Conservation (phyloP, 2,329 filamentous ascomycete genomes). For the Graphilbum ipis-grandicollis region DNA sequence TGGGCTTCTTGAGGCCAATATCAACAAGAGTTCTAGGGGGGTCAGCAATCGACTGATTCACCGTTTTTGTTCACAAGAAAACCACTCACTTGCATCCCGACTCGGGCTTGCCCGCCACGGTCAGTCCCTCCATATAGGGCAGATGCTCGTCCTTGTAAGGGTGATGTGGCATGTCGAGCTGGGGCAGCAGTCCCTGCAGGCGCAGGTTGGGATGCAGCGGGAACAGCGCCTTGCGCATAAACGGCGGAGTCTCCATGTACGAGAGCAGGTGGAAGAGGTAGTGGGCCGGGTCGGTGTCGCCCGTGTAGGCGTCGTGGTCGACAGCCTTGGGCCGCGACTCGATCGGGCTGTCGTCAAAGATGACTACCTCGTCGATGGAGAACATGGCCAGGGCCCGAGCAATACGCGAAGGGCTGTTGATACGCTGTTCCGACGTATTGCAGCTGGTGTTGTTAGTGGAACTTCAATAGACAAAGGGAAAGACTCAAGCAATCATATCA, state of each 20-base stretch:
- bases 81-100: constrained; percentile 18
- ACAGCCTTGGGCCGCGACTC: constrained; percentile 27
- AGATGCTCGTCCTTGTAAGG: constrained; percentile 61
- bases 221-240: constrained; percentile 61
- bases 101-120: constrained; percentile 27
- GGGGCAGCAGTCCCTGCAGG: constrained; percentile 55
- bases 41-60: too few species aligned
- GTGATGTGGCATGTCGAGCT: constrained; percentile 74
- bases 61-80: too few species aligned
- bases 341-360: constrained; percentile 54
- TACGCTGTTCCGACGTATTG: constrained; percentile 58
- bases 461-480: background rate
- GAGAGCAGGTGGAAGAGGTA: constrained; percentile 65
- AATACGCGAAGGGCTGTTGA: constrained; percentile 53
- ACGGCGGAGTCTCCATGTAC: constrained; percentile 71
- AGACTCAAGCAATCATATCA: background rate
- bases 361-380: constrained; percentile 65
- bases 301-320: constrained; percentile 41
- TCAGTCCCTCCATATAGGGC: constrained; percentile 63
- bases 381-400: constrained; percentile 72
- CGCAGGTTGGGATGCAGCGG: constrained; percentile 63
- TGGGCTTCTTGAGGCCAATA: constrained; percentile 35
- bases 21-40: constrained; percentile 35
- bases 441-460: constrained; percentile 29
- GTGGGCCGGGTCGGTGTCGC: constrained; percentile 58